phyloP scores from a whole-genome alignment of 768 basidiomycete species.

The Fomitopsis serialis region DNA sequence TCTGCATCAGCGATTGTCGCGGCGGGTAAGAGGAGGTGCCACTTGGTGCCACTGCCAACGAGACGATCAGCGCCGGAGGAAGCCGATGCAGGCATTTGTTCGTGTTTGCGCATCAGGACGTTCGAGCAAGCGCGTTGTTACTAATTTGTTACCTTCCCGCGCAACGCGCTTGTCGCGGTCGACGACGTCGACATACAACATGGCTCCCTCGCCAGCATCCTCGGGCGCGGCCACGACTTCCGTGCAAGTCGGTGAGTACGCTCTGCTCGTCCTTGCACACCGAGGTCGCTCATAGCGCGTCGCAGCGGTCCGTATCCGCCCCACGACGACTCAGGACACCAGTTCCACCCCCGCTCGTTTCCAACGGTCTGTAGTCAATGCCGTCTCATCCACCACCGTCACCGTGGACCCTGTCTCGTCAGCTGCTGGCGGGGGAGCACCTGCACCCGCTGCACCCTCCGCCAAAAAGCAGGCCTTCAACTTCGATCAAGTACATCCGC shows the following conservation, averaged over 20 bases:
- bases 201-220: slow-evolving; percentile 74
- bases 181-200: slow-evolving; percentile 31
- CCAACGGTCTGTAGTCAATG: slow-evolving; percentile 84
- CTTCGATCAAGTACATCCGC: slow-evolving; percentile 92
- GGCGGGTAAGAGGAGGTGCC: no score
- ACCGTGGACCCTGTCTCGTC: slow-evolving; percentile 68
- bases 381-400: slow-evolving; percentile 68
- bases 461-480: slow-evolving; percentile 82
- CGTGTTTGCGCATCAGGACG: background rate
- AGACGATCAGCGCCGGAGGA: no score
- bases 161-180: background rate
- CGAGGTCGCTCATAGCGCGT: background rate
- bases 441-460: slow-evolving; percentile 36
- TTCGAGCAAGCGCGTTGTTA: background rate
- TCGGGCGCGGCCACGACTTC: slow-evolving; percentile 66
- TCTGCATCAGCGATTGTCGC: no score
- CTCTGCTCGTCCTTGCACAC: background rate
- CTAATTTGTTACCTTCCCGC: background rate
- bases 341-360: slow-evolving; percentile 89
- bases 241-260: slow-evolving; percentile 87
- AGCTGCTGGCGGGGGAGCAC: slow-evolving; percentile 43
- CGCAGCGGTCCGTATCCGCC: slow-evolving; percentile 85
- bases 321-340: slow-evolving; percentile 78
- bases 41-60: no score
- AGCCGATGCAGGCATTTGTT: background rate